Evolutionary conservation across 495 filamentous ascomycete genomes (phyloP).

Genomic region (Bacidia gigantensis): DNA sequence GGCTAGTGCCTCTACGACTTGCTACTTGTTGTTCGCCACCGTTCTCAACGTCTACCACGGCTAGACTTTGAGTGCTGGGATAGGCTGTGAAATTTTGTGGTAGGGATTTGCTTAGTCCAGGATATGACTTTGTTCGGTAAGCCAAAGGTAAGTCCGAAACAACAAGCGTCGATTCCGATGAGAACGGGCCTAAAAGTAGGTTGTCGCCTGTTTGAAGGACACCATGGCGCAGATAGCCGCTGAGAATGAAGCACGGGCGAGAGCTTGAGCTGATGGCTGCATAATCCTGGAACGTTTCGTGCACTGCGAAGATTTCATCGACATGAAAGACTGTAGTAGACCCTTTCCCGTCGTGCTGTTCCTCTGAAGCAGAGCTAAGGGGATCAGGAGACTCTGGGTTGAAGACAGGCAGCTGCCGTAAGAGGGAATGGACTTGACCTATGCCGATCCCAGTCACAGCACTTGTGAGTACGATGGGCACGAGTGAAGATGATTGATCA

Average conservation of each 20-base stretch:
- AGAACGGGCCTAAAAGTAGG: slow-evolving; percentile 67
- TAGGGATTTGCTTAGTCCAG: slow-evolving; percentile 9
- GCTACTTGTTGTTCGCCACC: background rate
- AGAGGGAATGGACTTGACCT: slow-evolving; percentile 63
- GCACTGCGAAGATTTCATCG: slow-evolving; percentile 63
- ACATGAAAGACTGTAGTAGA: slow-evolving; percentile 59
- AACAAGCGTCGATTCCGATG: slow-evolving; percentile 24
- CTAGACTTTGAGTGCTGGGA: background rate
- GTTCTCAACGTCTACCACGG: slow-evolving; percentile 7
- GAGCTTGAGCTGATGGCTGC: slow-evolving; percentile 33
- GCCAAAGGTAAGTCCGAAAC: background rate
- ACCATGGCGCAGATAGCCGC: slow-evolving; percentile 71
- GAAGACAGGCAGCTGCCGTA: slow-evolving; percentile 50
- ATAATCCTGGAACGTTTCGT: slow-evolving; percentile 22
- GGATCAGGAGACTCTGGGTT: background rate
- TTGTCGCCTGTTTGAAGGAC: slow-evolving; percentile 64
- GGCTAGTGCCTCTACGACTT: background rate
- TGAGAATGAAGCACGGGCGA: slow-evolving; percentile 48
- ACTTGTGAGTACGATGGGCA: slow-evolving; percentile 83
- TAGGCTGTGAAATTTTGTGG: background rate
- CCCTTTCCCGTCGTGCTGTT: slow-evolving; percentile 29
- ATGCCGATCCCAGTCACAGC: slow-evolving; percentile 77
- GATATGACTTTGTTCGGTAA: slow-evolving; percentile 15
- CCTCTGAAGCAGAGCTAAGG: slow-evolving; percentile 19
- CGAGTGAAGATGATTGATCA: slow-evolving; percentile 36